Evolutionary conservation across 2,329 filamentous ascomycete genomes (phyloP).

Genomic region (Cladosporium sp.): DNA sequence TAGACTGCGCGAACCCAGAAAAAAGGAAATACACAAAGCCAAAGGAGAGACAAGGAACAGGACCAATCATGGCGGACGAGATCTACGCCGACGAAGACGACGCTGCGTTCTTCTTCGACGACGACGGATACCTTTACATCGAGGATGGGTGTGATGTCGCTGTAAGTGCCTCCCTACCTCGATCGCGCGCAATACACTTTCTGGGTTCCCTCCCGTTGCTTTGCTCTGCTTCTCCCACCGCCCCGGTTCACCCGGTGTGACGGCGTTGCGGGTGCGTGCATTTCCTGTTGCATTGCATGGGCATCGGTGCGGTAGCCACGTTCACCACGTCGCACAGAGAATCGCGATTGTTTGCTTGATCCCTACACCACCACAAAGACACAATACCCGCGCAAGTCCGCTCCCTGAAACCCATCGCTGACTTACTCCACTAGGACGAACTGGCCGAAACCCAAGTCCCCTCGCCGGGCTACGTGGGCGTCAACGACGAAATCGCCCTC

Average conservation of each 20-base stretch:
- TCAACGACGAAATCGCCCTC: conserved; percentile 27
- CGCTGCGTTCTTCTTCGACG: conserved; percentile 30
- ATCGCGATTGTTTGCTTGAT: too few species aligned
- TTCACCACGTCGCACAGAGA: neutral
- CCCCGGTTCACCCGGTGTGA: neutral
- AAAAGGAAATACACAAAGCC: too few species aligned
- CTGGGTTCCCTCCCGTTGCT: too few species aligned
- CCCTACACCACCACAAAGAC: neutral
- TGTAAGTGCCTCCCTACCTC: conserved; percentile 24
- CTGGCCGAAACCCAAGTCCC: conserved; percentile 46
- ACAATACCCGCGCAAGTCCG: neutral
- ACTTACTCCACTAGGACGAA: conserved; percentile 37
- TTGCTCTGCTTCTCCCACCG: too few species aligned
- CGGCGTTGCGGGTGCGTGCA: conserved; percentile 14
- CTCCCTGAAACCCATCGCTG: neutral
- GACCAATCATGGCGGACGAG: conserved; percentile 26
- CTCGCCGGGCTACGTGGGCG: conserved; percentile 37
- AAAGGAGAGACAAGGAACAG: too few species aligned
- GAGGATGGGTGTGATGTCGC: conserved; percentile 40
- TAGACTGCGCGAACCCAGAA: too few species aligned
- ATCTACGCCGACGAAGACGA: conserved; percentile 34
- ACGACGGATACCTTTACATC: conserved; percentile 43
- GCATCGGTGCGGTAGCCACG: too few species aligned
- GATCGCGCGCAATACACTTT: too few species aligned
- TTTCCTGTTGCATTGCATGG: too few species aligned